These are phyloP conservation scores for Rhodotorula graminis DNA, from an alignment of 768 basidiomycete species.

Conservation along the genomic window DNA sequence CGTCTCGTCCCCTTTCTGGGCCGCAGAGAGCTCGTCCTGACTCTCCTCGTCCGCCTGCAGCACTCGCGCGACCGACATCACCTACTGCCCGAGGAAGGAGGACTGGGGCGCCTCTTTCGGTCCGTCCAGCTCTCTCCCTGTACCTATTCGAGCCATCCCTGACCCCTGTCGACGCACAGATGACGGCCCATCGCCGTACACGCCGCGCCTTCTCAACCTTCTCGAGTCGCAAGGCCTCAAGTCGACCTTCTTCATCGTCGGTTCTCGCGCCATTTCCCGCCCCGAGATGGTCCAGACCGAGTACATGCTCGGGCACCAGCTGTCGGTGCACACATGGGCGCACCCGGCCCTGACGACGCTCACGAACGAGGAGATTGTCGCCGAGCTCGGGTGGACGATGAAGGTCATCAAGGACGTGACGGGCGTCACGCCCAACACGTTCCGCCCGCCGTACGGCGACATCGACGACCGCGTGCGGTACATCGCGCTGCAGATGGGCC, in stretches of 20 bases:
- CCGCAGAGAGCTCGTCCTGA: constrained; percentile 45
- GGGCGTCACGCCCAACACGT: constrained; percentile 60
- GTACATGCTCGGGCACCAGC: constrained; percentile 76
- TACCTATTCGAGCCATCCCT: no score
- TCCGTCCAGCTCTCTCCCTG: neutral
- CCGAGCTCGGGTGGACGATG: constrained; percentile 81
- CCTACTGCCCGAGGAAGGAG: constrained; percentile 63
- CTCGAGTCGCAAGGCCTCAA: constrained; percentile 61
- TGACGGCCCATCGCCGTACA: constrained; percentile 76
- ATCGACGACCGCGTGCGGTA: constrained; percentile 78
- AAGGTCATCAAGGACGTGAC: constrained; percentile 77
- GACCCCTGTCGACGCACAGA: constrained; percentile 54
- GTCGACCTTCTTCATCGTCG: constrained; percentile 82
- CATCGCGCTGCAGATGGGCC: constrained; percentile 73
- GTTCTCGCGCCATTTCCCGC: constrained; percentile 72
- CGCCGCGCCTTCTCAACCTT: constrained; percentile 67
- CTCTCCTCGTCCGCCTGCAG: constrained; percentile 71
- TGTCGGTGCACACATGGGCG: constrained; percentile 73
- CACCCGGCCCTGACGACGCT: constrained; percentile 56
- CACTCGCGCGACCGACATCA: constrained; percentile 63
- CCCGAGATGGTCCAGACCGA: constrained; percentile 66
- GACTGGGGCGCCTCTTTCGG: constrained; percentile 56
- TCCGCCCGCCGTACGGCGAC: constrained; percentile 70
- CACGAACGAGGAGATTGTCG: constrained; percentile 74
- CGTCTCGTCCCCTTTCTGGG: constrained; percentile 49